Evolutionary conservation across 2,329 filamentous ascomycete genomes (phyloP).

Genomic region (Hymenoscyphus infarciens): DNA sequence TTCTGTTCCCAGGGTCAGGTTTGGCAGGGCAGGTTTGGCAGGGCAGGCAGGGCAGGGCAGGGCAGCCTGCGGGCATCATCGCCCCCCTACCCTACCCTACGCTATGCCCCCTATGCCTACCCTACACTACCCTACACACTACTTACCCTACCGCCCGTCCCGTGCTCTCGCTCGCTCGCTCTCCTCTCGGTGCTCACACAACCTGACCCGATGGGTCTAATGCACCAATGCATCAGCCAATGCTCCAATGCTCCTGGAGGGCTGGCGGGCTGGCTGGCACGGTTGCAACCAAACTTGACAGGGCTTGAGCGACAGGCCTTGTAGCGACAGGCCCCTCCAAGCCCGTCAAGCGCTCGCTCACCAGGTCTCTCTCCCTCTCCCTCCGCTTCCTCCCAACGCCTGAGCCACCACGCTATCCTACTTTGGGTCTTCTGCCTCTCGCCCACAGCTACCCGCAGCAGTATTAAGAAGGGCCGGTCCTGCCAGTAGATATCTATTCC

Average conservation of each 20-base stretch:
- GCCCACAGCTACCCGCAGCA: slow-evolving; percentile 17
- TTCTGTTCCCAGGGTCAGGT: neutral
- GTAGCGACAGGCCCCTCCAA: neutral
- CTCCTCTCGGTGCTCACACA: neutral
- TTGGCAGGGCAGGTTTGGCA: neutral
- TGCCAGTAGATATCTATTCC: slow-evolving; percentile 28
- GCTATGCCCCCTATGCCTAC: too few species aligned
- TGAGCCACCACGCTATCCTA: slow-evolving; percentile 17
- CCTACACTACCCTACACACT: neutral
- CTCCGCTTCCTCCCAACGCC: slow-evolving; percentile 9
- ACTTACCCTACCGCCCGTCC: slow-evolving; percentile 5
- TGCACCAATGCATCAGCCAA: slow-evolving; percentile 6
- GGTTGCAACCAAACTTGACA: neutral
- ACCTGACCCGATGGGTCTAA: neutral
- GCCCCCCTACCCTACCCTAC: neutral
- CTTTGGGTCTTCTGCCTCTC: slow-evolving; percentile 27
- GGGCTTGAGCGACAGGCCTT: neutral
- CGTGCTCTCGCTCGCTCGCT: neutral
- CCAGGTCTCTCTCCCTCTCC: too few species aligned
- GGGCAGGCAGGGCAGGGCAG: neutral
- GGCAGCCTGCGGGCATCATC: neutral
- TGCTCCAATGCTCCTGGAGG: neutral
- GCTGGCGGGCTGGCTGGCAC: neutral
- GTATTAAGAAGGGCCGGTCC: slow-evolving; percentile 32
- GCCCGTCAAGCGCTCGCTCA: neutral